Percentiles rank a stretch among this genome's conserved stretches.
phyloP scores from a whole-genome alignment of 2,329 filamentous ascomycete species.

The Pezicula radicicola region DNA sequence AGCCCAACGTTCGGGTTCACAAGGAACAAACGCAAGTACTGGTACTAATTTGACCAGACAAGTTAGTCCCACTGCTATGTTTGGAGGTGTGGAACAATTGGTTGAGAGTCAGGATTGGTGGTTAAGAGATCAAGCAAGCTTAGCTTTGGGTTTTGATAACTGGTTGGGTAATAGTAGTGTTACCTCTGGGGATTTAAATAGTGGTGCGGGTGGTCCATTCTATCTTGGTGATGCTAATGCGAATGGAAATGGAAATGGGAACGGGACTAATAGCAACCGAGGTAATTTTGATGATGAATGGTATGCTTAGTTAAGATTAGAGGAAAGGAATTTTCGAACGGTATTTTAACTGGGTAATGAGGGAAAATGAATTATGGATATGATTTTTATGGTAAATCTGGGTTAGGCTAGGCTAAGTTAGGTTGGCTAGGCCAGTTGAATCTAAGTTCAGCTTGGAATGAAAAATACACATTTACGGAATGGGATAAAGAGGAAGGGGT shows the following conservation, averaged over 20 bases:
- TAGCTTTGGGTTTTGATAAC: conserved; percentile 60
- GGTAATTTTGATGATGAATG: neutral
- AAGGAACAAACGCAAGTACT: conserved; percentile 9
- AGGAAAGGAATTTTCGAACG: too few species aligned
- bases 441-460: too few species aligned
- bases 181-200: conserved; percentile 1
- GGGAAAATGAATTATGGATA: too few species aligned
- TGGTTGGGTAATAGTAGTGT: conserved; percentile 39
- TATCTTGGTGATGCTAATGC: neutral
- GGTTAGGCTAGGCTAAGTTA: too few species aligned
- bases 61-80: conserved; percentile 45
- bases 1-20: conserved; percentile 12
- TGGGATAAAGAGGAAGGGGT: too few species aligned
- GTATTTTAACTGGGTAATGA: too few species aligned
- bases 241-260: neutral
- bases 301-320: neutral
- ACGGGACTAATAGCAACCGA: neutral
- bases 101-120: conserved; percentile 65
- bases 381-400: too few species aligned
- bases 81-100: conserved; percentile 57
- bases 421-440: too few species aligned
- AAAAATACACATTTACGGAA: too few species aligned
- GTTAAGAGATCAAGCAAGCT: conserved; percentile 57
- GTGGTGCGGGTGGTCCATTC: neutral
- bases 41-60: conserved; percentile 27